Percentiles rank a stretch among this genome's conserved stretches.
Conservation (phyloP, 768 basidiomycete species). For the Tricholoma terreum region DNA sequence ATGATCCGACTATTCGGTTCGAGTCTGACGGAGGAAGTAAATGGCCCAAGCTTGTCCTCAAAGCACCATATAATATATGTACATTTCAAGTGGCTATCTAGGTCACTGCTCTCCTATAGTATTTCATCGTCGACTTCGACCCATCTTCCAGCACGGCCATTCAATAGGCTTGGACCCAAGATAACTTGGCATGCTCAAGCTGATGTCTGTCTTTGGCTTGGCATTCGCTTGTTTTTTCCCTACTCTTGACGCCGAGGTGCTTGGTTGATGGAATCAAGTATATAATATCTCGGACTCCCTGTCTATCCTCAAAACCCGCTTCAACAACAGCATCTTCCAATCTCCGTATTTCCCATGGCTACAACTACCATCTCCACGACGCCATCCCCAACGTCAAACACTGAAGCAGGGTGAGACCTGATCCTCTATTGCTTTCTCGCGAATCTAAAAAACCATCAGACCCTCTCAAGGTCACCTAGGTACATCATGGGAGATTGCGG, state of each 20-base stretch:
- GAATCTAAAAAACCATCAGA: conserved; percentile 16
- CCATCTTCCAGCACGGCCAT: no score
- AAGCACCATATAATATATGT: no score
- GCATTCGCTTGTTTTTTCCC: conserved; percentile 12
- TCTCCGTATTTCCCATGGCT: not conserved
- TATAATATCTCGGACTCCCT: not conserved
- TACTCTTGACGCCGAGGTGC: conserved; percentile 16
- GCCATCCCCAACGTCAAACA: not conserved
- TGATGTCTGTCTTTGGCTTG: conserved; percentile 7
- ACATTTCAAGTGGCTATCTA: no score
- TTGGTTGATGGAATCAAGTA: conserved; percentile 14
- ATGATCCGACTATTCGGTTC: no score
- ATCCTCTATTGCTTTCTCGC: not conserved
- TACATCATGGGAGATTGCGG: conserved; percentile 36
- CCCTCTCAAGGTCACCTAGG: conserved; percentile 30
- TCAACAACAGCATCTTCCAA: no score
- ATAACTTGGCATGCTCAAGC: not conserved
- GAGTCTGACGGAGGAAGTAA: no score
- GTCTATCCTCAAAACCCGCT: not conserved
- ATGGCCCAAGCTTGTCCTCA: no score
- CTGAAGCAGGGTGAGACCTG: not conserved
- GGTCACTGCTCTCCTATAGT: no score
- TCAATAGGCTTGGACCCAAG: conserved; percentile 13
- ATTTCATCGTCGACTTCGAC: conserved; percentile 4
- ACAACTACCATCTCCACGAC: not conserved